Conservation (phyloP, 768 basidiomycete genomes). For the Peribolospora baueri region DNA sequence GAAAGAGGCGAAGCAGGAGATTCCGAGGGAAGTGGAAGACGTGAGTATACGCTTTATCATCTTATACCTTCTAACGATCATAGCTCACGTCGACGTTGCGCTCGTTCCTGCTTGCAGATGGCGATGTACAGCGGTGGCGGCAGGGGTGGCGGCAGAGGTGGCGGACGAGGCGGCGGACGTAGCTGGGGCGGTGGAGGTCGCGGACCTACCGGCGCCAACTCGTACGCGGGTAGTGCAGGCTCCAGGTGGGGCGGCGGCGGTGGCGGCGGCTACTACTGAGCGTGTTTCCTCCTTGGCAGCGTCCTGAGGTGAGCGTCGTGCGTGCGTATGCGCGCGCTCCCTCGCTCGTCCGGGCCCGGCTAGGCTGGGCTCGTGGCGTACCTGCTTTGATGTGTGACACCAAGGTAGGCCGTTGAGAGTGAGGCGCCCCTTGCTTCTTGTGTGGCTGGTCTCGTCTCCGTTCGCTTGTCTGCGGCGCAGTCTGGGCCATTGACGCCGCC, state of each 20-base stretch:
- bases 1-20: conserved; percentile 55
- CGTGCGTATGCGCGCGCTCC: too few relatives aligned
- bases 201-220: not conserved
- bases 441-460: too few relatives aligned
- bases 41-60: conserved; percentile 66
- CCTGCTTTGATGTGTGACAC: too few relatives aligned
- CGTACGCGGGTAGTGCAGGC: conserved; percentile 11
- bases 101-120: conserved; percentile 1
- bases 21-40: conserved; percentile 77
- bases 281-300: not conserved
- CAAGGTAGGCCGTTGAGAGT: too few relatives aligned
- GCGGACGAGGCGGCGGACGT: conserved; percentile 12
- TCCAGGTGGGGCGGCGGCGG: conserved; percentile 1
- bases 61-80: not conserved
- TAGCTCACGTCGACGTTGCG: conserved; percentile 27
- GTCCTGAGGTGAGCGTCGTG: too few relatives aligned
- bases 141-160: not conserved
- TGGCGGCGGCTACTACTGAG: not conserved
- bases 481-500: too few relatives aligned
- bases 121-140: conserved; percentile 5
- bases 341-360: too few relatives aligned
- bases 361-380: too few relatives aligned
- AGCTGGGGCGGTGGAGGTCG: conserved; percentile 15
- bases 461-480: too few relatives aligned
- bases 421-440: too few relatives aligned